A percentile compares a stretch with the other conserved stretches of the same genome.
phyloP scores from a whole-genome alignment of 2,329 filamentous ascomycete species.

The Colletotrichum higginsianum region DNA sequence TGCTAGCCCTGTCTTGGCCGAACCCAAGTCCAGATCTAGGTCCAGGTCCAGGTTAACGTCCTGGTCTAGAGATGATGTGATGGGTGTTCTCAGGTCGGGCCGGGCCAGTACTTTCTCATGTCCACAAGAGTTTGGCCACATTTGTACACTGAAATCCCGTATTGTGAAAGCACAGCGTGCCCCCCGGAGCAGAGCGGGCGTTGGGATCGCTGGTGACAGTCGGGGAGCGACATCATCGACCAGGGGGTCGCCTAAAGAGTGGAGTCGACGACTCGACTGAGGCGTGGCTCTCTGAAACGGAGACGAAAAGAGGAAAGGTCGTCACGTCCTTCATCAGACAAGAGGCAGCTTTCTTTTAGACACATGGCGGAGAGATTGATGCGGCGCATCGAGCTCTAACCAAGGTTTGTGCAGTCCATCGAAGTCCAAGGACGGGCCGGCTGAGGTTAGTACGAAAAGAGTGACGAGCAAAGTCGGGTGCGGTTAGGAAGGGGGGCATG shows the following conservation, averaged over 20 bases:
- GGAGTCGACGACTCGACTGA: conserved; percentile 36
- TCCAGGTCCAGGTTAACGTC: conserved; percentile 1
- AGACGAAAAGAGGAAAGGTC: conserved; percentile 17
- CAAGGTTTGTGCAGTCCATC: conserved; percentile 34
- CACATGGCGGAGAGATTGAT: conserved; percentile 4
- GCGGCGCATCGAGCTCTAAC: conserved; percentile 18
- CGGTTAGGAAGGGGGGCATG: background rate
- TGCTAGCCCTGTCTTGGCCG: conserved; percentile 29
- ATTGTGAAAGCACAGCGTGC: conserved; percentile 3
- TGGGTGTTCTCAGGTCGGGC: background rate
- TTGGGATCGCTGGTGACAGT: conserved; percentile 2
- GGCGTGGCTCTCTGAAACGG: conserved; percentile 13
- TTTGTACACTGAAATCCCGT: background rate
- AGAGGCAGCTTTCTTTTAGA: background rate
- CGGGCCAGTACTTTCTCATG: background rate
- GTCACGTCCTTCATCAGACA: conserved; percentile 16
- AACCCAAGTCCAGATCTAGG: conserved; percentile 16
- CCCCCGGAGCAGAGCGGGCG: conserved; percentile 16
- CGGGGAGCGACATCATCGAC: conserved; percentile 35
- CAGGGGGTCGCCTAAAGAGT: conserved; percentile 34
- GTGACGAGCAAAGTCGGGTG: background rate
- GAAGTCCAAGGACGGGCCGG: conserved; percentile 29
- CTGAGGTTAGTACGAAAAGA: conserved; percentile 6
- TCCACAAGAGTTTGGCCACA: background rate
- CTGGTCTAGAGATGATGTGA: background rate